Evolutionary conservation across 129 eudicot species (phyloP), one percentile per base, ranked within the genome.

Genomic region (Apium graveolens): DNA sequence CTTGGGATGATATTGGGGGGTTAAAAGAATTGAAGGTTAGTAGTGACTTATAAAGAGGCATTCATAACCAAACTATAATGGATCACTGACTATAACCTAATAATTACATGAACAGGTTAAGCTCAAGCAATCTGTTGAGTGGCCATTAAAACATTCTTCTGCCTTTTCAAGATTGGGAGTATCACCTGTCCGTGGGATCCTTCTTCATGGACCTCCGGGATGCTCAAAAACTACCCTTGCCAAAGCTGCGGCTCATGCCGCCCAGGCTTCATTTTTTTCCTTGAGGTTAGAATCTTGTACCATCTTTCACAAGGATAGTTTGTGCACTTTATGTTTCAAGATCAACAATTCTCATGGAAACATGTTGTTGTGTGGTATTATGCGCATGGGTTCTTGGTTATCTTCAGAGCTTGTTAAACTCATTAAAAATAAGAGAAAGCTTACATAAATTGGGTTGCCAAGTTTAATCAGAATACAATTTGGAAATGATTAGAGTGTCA

Each of bases 141-240:
- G 97, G 98, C 98, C 98, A 72, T 82, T 91, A 46, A 91, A 88
- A 82, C 91, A 95, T 78, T 82, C 97, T 46, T 86, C 78, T 72
- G 89, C 92, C 24, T 95, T 95, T 83, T 31, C 85, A 73, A 90
- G 94, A 79, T 83, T 95, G 70, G 97, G 98, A 57, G 86, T 88
- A 72, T 80, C 90, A 39, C 98, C 97, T n/a, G 78, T 90, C 44
- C 94, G 96, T 46, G 98, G 98, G 17, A 87, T 95, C 72, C 98
- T 95, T 83, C 98, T 95, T 80, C 97, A 95, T 80, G 98, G 98
- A 55, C 98, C 98, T 68, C 98, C 98, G 34, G 98, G 98, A 41
- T 94, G 97, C 90, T 94, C 98, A 20, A 94, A 94, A 86, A 94
- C 98, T 35, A 94, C 97, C 48, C 97, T 94, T 76, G 98, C 97